These are phyloP conservation scores for Trifolium repens DNA, from an alignment of 306 rosid species.

Conservation along the genomic window DNA sequence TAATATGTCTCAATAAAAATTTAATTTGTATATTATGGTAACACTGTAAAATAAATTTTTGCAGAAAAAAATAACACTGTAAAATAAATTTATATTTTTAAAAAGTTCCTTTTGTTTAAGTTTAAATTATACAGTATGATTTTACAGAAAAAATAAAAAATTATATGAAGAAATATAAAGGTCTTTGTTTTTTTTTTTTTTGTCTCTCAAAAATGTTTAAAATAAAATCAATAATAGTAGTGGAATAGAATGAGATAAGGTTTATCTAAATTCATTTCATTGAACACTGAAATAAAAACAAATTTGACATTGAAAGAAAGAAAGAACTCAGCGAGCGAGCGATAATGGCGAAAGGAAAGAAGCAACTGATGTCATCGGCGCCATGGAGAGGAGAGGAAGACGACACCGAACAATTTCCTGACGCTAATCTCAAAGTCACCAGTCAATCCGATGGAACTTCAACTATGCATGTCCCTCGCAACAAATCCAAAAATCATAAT, in stretches of 20 bases:
- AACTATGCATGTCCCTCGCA: constrained; percentile 82
- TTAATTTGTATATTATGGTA: too few species aligned
- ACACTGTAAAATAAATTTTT: too few species aligned
- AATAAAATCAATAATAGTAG: neutral
- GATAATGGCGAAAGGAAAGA: constrained; percentile 55
- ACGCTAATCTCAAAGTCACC: constrained; percentile 78
- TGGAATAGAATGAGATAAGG: neutral
- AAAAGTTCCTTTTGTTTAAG: too few species aligned
- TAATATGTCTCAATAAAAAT: too few species aligned
- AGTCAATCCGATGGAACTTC: constrained; percentile 66
- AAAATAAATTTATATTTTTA: too few species aligned
- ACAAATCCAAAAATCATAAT: constrained; percentile 43
- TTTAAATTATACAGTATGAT: too few species aligned
- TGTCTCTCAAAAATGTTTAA: neutral
- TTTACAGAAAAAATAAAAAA: too few species aligned
- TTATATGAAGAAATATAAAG: too few species aligned
- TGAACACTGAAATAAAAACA: neutral
- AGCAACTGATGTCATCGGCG: constrained; percentile 79
- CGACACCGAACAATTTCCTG: constrained; percentile 52
- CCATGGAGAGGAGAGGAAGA: constrained; percentile 90
- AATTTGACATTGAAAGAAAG: too few species aligned
- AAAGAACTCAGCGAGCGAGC: neutral
- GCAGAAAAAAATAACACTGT: too few species aligned
- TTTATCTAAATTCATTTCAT: neutral
- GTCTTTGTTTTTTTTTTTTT: too few species aligned